phyloP scores from a whole-genome alignment of 345 rosid genomes.

The Syzygium aromaticum region DNA sequence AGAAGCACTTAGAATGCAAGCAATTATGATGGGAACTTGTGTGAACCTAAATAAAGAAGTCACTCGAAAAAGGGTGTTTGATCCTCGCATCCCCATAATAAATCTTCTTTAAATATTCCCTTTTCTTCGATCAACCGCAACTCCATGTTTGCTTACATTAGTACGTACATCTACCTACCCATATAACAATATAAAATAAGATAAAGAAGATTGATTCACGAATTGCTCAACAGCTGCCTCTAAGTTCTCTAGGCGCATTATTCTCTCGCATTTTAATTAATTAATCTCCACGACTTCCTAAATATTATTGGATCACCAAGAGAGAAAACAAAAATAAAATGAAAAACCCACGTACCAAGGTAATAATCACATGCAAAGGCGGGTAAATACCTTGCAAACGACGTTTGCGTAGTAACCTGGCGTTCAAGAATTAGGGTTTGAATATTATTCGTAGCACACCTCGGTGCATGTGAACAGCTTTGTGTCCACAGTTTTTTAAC shows the following conservation, averaged over 20 bases:
- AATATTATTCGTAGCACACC: background rate
- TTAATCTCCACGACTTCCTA: background rate
- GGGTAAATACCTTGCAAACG: background rate
- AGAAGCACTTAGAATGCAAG: background rate
- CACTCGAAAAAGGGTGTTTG: background rate
- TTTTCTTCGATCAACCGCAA: background rate
- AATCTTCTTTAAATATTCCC: background rate
- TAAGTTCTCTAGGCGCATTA: background rate
- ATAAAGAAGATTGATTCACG: background rate
- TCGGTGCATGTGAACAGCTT: slow-evolving; percentile 2
- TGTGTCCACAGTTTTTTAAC: background rate
- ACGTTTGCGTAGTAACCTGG: background rate
- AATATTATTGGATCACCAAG: background rate
- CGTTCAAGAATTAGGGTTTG: background rate
- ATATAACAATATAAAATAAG: too few species aligned
- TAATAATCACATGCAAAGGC: background rate
- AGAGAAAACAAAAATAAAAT: background rate
- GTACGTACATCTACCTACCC: background rate
- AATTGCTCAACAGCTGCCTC: background rate
- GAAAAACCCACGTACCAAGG: background rate
- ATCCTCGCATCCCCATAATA: background rate
- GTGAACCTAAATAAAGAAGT: background rate
- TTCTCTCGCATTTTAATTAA: background rate
- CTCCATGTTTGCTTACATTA: background rate
- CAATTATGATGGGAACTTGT: background rate